Base-by-base conservation (phyloP, 495 filamentous ascomycete species). In the Cryomyces antarcticus region DNA sequence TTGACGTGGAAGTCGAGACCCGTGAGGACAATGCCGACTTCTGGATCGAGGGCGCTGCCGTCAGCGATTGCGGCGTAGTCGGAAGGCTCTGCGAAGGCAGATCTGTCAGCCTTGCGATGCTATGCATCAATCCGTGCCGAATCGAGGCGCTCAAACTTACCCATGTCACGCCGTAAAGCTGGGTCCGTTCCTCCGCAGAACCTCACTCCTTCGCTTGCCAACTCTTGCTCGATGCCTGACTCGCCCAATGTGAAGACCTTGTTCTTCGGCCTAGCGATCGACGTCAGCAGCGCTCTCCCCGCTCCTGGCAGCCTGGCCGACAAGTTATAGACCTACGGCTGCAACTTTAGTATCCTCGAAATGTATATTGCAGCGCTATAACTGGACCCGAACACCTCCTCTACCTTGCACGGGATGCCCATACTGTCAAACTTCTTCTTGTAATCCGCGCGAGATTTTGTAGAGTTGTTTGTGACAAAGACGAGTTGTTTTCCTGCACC, bases 381-480 rank as follows among this genome's bases (percentile, higher is more conserved):
- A 44, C 86, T 78, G 27, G 87, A 95, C 45, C 80, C 83, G 60
- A 96, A 96, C 54, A 97, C 81, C 63, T 99, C 92, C 58, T 95
- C 82, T 30, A 70, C 71, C 41, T 69, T 67, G 48, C 75, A 75
- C 0, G 81, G 78, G 46, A 97, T 94, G 0, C 82, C 82, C 52
- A 94, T 64, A 24, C 56, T 61, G n/a, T 78, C 74, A 38, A 97
- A 73, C 51, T 95, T 96, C 62, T 87, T 86, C 58, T 77, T 75
- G 61, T 96, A 96, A 52, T 92, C 83, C 27, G 73, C 68, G 12
- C 89, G 82, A 12, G 88, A 93, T 57, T 96, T 96, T 28, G 89
- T 96, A 57, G 82, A 92, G 69, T 99, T 99, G 61, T 99, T 99
- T 4, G 89, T 96, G 38, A 99, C 89, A 57, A 99, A 99, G 46